Evolutionary conservation across 1,284 basidiomycete species (phyloP).

Genomic region (Ustilago hordei): DNA sequence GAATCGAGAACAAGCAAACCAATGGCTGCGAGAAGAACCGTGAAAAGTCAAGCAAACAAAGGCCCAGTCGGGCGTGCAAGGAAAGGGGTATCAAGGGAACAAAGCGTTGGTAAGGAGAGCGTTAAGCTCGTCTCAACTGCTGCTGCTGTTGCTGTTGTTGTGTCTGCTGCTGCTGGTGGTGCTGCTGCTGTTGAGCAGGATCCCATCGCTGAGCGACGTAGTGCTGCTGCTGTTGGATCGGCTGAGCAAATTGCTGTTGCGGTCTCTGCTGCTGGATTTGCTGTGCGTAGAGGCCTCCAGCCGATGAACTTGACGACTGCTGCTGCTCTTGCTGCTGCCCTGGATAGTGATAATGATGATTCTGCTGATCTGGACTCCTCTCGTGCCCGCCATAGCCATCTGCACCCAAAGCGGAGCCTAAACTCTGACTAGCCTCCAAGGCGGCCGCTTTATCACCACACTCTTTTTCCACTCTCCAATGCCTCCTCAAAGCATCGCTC

Average conservation of each 20-base stretch:
- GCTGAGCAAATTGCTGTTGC: slow-evolving; percentile 1
- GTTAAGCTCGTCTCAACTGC: slow-evolving; percentile 19
- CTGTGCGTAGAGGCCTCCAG: slow-evolving; percentile 13
- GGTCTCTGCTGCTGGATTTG: slow-evolving; percentile 21
- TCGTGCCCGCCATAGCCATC: slow-evolving; percentile 24
- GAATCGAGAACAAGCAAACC: neutral
- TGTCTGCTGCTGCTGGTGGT: slow-evolving; percentile 20
- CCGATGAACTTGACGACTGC: neutral
- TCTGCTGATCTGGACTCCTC: slow-evolving; percentile 38
- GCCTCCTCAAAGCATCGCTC: slow-evolving; percentile 66
- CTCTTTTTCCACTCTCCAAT: slow-evolving; percentile 67
- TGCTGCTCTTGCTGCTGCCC: slow-evolving; percentile 16
- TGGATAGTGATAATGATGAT: slow-evolving; percentile 19
- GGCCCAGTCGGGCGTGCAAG: neutral
- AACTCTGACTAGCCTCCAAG: slow-evolving; percentile 55
- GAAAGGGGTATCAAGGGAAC: slow-evolving; percentile 3
- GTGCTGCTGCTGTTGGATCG: slow-evolving; percentile 22
- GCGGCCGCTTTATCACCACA: slow-evolving; percentile 60
- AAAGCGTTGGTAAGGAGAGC: neutral
- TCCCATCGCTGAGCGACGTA: slow-evolving; percentile 12
- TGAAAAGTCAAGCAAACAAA: neutral
- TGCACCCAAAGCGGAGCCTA: slow-evolving; percentile 29
- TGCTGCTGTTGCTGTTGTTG: slow-evolving; percentile 20
- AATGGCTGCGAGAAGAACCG: neutral
- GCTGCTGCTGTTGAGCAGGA: slow-evolving; percentile 10